Percentiles rank a stretch among this genome's conserved stretches.
Conservation (phyloP, 352 stramenopile species). For the Halophytophthora batemanensis region DNA sequence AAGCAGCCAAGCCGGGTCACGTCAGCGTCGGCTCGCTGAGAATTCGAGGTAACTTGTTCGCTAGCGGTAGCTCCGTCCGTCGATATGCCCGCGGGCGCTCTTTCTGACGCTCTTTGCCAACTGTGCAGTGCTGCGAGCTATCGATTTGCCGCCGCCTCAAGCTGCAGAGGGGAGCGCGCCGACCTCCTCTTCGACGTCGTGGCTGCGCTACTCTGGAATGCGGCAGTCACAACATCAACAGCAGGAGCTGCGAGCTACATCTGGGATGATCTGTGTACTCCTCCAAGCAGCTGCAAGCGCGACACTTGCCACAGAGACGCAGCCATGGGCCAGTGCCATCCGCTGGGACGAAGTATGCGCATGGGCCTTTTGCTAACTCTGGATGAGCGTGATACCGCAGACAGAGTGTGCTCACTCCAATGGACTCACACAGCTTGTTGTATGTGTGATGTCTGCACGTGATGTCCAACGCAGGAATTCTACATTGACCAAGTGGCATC, state of each 20-base stretch:
- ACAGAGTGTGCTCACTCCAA: no score
- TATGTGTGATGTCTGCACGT: neutral
- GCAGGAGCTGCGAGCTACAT: constrained; percentile 15
- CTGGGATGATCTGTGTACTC: constrained; percentile 52
- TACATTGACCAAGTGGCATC: constrained; percentile 60
- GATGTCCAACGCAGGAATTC: constrained; percentile 50
- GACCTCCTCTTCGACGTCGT: constrained; percentile 26
- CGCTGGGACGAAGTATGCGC: constrained; percentile 50
- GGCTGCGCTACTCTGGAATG: constrained; percentile 41
- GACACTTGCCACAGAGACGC: constrained; percentile 44
- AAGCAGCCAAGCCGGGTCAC: constrained; percentile 40
- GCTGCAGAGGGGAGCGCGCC: constrained; percentile 14
- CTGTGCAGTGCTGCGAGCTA: constrained; percentile 41
- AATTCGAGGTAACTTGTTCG: constrained; percentile 40
- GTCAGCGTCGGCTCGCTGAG: constrained; percentile 46
- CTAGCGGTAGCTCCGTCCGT: neutral
- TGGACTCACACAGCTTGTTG: neutral
- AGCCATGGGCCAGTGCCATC: constrained; percentile 32
- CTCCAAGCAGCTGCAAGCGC: constrained; percentile 27
- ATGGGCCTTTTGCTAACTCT: neutral
- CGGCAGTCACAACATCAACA: constrained; percentile 17
- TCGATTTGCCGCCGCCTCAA: constrained; percentile 41
- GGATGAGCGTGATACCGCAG: no score
- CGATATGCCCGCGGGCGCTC: neutral
- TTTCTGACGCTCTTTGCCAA: constrained; percentile 2